phyloP scores from a whole-genome alignment of 108 stramenopile species.

The Fragilaria crotonensis region DNA sequence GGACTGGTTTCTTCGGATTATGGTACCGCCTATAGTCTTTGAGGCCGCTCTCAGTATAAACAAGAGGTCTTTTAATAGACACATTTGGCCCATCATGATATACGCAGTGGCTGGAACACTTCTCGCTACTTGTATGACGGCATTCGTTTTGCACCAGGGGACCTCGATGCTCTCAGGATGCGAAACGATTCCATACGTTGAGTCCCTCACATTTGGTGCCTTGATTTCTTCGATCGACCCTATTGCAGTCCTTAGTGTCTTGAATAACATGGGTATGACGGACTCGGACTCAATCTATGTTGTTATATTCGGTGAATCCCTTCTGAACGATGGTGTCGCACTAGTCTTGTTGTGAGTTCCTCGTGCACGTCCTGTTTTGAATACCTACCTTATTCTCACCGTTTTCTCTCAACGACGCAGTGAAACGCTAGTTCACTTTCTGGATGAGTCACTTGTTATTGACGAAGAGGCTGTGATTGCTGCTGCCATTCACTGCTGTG shows the following conservation, averaged over 20 bases:
- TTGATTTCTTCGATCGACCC: slow-evolving; percentile 88
- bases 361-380: no score
- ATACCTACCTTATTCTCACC: no score
- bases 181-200: slow-evolving; percentile 58
- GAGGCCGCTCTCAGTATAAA: slow-evolving; percentile 83
- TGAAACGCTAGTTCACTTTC: slow-evolving; percentile 77
- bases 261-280: slow-evolving; percentile 64
- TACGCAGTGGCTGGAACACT: slow-evolving; percentile 80
- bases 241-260: slow-evolving; percentile 73
- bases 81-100: slow-evolving; percentile 69
- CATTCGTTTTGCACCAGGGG: slow-evolving; percentile 57
- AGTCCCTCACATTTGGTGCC: slow-evolving; percentile 80
- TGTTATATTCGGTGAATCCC: slow-evolving; percentile 88
- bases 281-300: slow-evolving; percentile 77
- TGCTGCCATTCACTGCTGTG: slow-evolving; percentile 74
- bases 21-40: slow-evolving; percentile 90
- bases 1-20: slow-evolving; percentile 77
- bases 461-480: slow-evolving; percentile 48
- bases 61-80: slow-evolving; percentile 65
- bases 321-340: slow-evolving; percentile 95
- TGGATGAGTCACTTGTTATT: slow-evolving; percentile 65
- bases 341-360: slow-evolving; percentile 42
- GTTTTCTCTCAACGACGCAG: no score
- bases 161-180: slow-evolving; percentile 26
- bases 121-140: slow-evolving; percentile 66